A percentile compares a stretch with the other conserved stretches of the same genome.
phyloP scores from a whole-genome alignment of 2,329 filamentous ascomycete genomes.

The Ophiostoma novo-ulmi region DNA sequence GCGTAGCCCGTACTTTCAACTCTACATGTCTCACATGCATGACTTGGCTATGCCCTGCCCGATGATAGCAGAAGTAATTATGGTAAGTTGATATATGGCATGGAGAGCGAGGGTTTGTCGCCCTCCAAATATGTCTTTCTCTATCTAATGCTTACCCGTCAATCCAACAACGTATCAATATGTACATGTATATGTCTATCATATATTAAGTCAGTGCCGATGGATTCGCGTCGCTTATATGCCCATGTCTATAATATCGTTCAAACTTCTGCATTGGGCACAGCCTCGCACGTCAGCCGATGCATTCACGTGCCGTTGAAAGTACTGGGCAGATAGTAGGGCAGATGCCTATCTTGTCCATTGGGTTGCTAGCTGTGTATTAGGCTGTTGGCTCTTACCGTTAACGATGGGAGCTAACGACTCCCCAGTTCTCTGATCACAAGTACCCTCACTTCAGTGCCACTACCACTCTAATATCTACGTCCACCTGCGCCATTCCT shows the following conservation, averaged over 20 bases:
- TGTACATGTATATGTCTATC: no score
- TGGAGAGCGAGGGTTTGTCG: neutral
- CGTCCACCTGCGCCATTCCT: neutral
- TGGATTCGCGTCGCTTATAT: neutral
- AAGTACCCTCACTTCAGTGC: no score
- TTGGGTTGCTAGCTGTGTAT: neutral
- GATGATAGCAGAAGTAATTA: neutral
- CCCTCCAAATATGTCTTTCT: neutral
- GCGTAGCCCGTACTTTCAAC: neutral
- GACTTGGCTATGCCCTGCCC: constrained; percentile 1
- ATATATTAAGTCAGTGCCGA: neutral
- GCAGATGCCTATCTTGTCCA: neutral
- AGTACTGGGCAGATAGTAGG: neutral
- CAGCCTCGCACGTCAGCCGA: constrained; percentile 5
- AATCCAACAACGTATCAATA: neutral
- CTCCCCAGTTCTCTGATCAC: neutral
- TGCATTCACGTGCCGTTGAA: neutral
- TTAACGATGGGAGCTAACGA: neutral
- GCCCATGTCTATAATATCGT: neutral
- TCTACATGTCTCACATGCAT: neutral
- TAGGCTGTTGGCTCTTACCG: neutral
- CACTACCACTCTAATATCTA: neutral
- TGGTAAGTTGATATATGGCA: neutral
- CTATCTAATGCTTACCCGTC: neutral
- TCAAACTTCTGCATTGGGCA: neutral